Evolutionary conservation across 2,329 filamentous ascomycete species (phyloP), one percentile per base, ranked within the genome.

Genomic region (Drechslerella dactyloides): DNA sequence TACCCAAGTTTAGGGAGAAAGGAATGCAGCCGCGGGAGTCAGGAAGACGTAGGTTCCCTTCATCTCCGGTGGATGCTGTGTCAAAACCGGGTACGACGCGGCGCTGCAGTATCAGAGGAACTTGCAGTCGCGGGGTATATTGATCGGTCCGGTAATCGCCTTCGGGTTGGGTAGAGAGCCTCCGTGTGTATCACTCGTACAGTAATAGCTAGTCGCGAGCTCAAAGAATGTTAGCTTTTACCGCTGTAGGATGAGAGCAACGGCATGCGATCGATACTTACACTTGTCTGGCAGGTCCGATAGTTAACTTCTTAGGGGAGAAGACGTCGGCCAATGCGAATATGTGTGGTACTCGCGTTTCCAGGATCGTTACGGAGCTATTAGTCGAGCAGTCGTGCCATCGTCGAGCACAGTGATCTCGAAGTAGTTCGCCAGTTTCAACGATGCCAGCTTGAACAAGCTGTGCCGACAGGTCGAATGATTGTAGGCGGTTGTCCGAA

Each of bases 391-490:
- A 24, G 48, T 54, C 44, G 68, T 72, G 68, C 68, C 68, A 65
- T 72, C 68, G 48, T 72, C 60, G 44, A 65, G 68, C 68, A 72
- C 68, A 19, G 68, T 72, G 60, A 65, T 57, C 48, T 72, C 68
- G 15, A 61, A 65, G 44, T 65, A 72, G 68, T 55, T 72, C 68
- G 68, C 68, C 68, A 72, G 68, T 27, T 72, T 72, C 68, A 60
- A 60, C 40, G 68, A 72, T 61, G 60, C 56, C 68, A 72, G 68
- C 68, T 72, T 72, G 51, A 60, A 59, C 60, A 72, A 72, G 68
- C 68, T 72, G 68, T 56, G n/a, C 19, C 44, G 44, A 42, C 10
- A 7, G n/a, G 3, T 23, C 48, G 17, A 19, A 19, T 59, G 8
- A 19, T 15, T 59, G 8, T 30, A 61, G 33, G 8, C 44, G 51